Base-by-base conservation (phyloP, 108 stramenopile species). In the Mediolabrus comicus region DNA sequence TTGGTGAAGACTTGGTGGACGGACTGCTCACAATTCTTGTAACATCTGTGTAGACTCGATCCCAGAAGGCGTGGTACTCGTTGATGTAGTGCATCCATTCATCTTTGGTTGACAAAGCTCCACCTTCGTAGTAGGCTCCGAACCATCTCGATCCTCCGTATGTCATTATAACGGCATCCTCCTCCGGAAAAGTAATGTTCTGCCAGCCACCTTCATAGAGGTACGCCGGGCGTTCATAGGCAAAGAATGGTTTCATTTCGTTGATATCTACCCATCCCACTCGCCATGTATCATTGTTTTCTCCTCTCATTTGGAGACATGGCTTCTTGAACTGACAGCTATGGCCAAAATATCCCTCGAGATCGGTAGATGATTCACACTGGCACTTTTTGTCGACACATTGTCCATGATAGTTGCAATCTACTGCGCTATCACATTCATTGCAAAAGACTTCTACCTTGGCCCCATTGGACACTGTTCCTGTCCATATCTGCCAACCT, bases 51-150 rank as follows among this genome's bases (percentile, higher is more conserved):
- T 72, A 72, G 3, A 60, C 62, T 41, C 12, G 24, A 34, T 65
- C 46, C 72, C 72, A 73, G 32, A 73, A 73, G 5, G 72, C 72
- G 51, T 73, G 72, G 49, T 49, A 65, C 19, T 73, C 64, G 12
- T 30, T 25, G 4, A 67, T 2, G 24, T 67, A 54, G 27, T 28
- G 11, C 19, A 27, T 2, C 53, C 27, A 67, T 34, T 22, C 29
- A 0, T 32, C 56, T 32, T 6, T 5, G 32, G 19, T 16, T 0
- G 29, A 17, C 10, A 28, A 33, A 19, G 30, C 56, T 28, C 8
- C 17, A 7, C 24, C 67, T 51, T 30, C 31, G 29, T 41, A 65
- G 9, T 17, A 33, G 3, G 46, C 59, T 35, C 27, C 69, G 35
- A 71, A 62, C 69, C 69, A 71, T 0, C 69, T 16, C 25, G 59